A percentile compares a stretch with the other conserved stretches of the same genome.
Conservation (phyloP, 257 asterid genomes). For the Solanum chilense region DNA sequence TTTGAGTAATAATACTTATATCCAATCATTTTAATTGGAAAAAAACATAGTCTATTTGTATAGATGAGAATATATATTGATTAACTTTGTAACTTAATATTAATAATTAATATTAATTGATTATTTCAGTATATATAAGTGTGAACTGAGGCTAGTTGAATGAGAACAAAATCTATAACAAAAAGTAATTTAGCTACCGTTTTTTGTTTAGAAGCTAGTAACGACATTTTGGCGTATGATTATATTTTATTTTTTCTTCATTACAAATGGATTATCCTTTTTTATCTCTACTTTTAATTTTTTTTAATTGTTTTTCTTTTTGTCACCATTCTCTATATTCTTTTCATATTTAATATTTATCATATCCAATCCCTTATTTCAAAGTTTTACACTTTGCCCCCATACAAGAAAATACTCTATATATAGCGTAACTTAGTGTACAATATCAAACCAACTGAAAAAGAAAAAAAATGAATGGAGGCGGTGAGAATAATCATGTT, state of each 20-base stretch:
- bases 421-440: neutral
- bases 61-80: neutral
- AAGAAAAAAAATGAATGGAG: slow-evolving; percentile 21
- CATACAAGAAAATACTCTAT: neutral
- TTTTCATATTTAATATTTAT: neutral
- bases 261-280: neutral
- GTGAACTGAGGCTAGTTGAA: neutral
- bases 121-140: neutral
- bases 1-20: neutral
- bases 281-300: neutral
- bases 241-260: neutral
- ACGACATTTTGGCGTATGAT: slow-evolving; percentile 44
- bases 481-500: slow-evolving; percentile 2
- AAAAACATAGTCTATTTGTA: neutral
- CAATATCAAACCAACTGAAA: neutral
- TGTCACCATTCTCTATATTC: neutral
- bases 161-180: neutral
- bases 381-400: neutral
- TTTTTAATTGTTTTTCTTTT: too few relatives aligned
- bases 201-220: slow-evolving; percentile 34
- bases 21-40: neutral
- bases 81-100: neutral
- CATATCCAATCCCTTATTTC: neutral
- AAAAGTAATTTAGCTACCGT: slow-evolving; percentile 3
- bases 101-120: neutral